These are phyloP conservation scores for Kandelia obovata DNA, from an alignment of 345 rosid genomes.

Conservation along the genomic window DNA sequence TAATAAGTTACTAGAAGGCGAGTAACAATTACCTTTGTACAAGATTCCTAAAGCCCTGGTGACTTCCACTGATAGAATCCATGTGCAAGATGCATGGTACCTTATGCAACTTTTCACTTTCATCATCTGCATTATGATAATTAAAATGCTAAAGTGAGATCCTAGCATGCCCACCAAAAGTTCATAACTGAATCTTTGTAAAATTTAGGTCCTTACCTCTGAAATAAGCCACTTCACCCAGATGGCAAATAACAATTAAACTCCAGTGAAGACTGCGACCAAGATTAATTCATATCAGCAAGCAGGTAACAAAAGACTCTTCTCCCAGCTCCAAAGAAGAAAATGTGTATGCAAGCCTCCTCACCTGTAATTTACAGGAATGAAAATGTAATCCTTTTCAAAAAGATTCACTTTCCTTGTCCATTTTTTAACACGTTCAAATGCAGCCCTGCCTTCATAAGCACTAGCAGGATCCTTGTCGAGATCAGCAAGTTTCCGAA, in stretches of 20 bases:
- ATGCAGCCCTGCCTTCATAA: conserved; percentile 85
- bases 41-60: conserved; percentile 80
- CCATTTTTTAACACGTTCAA: conserved; percentile 91
- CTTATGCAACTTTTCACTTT: conserved; percentile 36
- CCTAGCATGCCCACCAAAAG: conserved; percentile 8
- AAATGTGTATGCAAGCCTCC: conserved; percentile 12
- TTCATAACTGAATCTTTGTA: conserved; percentile 13
- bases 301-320: not conserved
- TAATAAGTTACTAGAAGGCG: not conserved
- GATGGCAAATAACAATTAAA: conserved; percentile 91
- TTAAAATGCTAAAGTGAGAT: not conserved
- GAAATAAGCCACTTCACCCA: conserved; percentile 65
- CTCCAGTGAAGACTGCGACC: conserved; percentile 93
- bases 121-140: conserved; percentile 51
- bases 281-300: conserved; percentile 18
- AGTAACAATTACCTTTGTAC: conserved; percentile 63
- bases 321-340: not conserved
- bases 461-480: conserved; percentile 89
- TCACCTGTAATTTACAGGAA: conserved; percentile 90
- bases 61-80: conserved; percentile 98
- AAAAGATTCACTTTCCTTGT: conserved; percentile 85
- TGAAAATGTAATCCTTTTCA: conserved; percentile 85
- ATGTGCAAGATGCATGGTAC: conserved; percentile 93
- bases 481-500: conserved; percentile 94
- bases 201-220: conserved; percentile 32